Evolutionary conservation across 129 eudicot species (phyloP).

Genomic region (Arctium minus): DNA sequence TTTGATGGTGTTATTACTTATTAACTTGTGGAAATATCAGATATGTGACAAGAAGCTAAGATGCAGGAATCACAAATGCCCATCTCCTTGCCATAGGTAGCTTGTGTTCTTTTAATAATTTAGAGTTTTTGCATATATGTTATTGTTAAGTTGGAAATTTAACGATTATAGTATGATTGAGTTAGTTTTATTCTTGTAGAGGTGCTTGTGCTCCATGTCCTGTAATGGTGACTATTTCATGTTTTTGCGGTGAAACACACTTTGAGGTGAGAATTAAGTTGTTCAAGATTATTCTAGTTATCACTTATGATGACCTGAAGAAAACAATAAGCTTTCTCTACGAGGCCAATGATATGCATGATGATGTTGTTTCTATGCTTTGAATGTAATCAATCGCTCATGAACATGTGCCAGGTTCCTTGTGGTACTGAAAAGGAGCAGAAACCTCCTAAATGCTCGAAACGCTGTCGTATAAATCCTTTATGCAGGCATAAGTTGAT

Average conservation of each 20-base stretch:
- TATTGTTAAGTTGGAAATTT: background rate
- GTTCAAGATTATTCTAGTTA: background rate
- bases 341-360: background rate
- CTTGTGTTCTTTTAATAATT: background rate
- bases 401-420: conserved; percentile 60
- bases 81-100: conserved; percentile 98
- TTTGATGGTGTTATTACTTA: background rate
- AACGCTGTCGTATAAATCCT: conserved; percentile 61
- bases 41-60: conserved; percentile 94
- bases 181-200: conserved; percentile 43
- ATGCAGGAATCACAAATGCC: conserved; percentile 97
- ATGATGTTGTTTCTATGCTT: background rate
- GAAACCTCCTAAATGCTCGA: conserved; percentile 88
- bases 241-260: conserved; percentile 85
- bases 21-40: conserved; percentile 31
- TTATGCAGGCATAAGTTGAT: conserved; percentile 71
- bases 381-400: conserved; percentile 6
- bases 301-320: background rate
- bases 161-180: background rate
- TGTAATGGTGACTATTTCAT: conserved; percentile 90
- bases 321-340: background rate
- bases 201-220: conserved; percentile 99
- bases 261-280: conserved; percentile 67
- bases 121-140: background rate
- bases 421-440: conserved; percentile 96